Base-by-base conservation (phyloP, 169 alveolate genomes). In the Fabrea salina region DNA sequence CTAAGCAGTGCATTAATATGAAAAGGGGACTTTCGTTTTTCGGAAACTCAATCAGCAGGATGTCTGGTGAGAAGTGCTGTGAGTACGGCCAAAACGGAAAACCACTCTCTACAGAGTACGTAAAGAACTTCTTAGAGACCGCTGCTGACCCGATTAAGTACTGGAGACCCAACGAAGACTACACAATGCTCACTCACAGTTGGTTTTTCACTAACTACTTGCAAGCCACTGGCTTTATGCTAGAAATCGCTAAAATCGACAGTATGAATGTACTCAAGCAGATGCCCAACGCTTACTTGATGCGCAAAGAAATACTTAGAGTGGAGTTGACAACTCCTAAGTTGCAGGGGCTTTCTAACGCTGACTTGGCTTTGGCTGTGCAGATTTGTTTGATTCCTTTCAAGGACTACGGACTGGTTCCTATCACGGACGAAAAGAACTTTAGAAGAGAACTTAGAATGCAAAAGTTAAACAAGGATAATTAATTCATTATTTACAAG, bases 31-130 rank as follows among this genome's bases (percentile, higher is more conserved):
- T 64, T 39, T 37, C 75, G n/a, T 82, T 82, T 76, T 82, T 47
- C 71, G 85, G 85, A 7, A 51, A 67, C 22, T 56, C 59, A 50
- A 61, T 83, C 0, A 54, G 80, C 50, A 47, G 89, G 33, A 68
- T 64, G n/a, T 72, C 70, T 5, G 89, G 89, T 4, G 79, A 83
- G 58, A 83, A 83, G 33, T 83, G 89, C 57, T 83, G 89, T 35
- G 82, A 79, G 0, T 83, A 54, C 27, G 85, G 85, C 6, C 83
- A 83, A 61, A 79, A 83, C 43, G 89, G 89, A 30, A 61, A 78
- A 35, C 89, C 89, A 5, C 79, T 83, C 11, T n/a, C 70, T 1
- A 32, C 35, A 49, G 82, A 51, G 35, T 67, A 66, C 27, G 82
- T 83, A 5, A 40, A 51, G 4, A 75, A 83, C 44, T 83, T 75